phyloP scores from a whole-genome alignment of 2,329 filamentous ascomycete genomes.

The Phyllachora maydis region DNA sequence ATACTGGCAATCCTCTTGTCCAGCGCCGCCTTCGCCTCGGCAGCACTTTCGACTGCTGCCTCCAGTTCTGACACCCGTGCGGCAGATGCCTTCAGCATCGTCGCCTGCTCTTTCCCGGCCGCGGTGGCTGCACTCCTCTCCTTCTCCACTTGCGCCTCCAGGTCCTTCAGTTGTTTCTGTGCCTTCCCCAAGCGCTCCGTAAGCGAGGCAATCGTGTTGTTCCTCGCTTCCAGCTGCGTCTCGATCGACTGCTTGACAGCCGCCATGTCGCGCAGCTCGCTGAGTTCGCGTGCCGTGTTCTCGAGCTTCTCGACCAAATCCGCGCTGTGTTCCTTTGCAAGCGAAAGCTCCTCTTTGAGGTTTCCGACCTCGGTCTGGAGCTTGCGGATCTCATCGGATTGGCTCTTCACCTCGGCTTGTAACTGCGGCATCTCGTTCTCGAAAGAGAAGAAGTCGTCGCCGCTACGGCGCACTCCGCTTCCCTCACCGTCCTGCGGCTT shows the following conservation, averaged over 20 bases:
- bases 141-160: slow-evolving; percentile 16
- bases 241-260: slow-evolving; percentile 23
- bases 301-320: slow-evolving; percentile 49
- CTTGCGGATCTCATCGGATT: slow-evolving; percentile 46
- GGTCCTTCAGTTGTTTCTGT: slow-evolving; percentile 20
- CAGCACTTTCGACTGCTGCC: slow-evolving; percentile 13
- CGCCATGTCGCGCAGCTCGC: slow-evolving; percentile 18
- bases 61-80: slow-evolving; percentile 17
- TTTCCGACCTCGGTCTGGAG: slow-evolving; percentile 48
- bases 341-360: slow-evolving; percentile 49
- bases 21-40: slow-evolving; percentile 16
- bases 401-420: slow-evolving; percentile 53
- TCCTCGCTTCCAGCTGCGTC: slow-evolving; percentile 24
- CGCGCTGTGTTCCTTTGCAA: slow-evolving; percentile 48
- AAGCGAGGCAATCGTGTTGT: slow-evolving; percentile 24
- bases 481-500: slow-evolving; percentile 14
- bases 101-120: slow-evolving; percentile 12
- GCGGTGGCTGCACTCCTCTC: slow-evolving; percentile 10
- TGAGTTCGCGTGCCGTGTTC: slow-evolving; percentile 42
- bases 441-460: slow-evolving; percentile 77
- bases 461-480: too few relatives aligned
- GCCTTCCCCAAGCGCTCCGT: slow-evolving; percentile 24
- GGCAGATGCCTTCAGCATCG: slow-evolving; percentile 13
- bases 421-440: slow-evolving; percentile 70
- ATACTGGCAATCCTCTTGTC: slow-evolving; percentile 24